Conservation (phyloP, 106 monocot species). For the Dendrobium chrysotoxum region DNA sequence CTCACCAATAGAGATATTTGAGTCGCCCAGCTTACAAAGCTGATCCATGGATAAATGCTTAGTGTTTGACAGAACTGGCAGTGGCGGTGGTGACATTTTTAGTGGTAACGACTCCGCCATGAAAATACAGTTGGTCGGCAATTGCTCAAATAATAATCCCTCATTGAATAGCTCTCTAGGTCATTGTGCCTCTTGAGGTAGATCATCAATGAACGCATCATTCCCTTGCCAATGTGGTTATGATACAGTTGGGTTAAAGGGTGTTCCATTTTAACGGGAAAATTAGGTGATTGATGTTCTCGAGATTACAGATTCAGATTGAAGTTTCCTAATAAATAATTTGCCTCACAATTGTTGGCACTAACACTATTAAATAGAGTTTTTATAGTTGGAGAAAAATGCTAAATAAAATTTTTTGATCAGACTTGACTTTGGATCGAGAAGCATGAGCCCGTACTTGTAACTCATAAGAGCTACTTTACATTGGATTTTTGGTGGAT, state of each 20-base stretch:
- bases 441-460: neutral
- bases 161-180: no score
- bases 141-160: no score
- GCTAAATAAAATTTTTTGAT: neutral
- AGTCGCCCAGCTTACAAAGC: no score
- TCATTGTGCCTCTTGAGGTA: no score
- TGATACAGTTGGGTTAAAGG: slow-evolving; percentile 58
- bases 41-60: no score
- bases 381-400: neutral
- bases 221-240: neutral
- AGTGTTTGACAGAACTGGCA: no score
- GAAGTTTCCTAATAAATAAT: slow-evolving; percentile 10
- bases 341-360: neutral
- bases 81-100: no score
- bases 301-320: neutral
- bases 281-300: neutral
- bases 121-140: no score
- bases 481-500: slow-evolving; percentile 31
- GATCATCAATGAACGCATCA: no score
- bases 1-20: no score
- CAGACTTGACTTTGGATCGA: neutral
- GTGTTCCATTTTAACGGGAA: slow-evolving; percentile 38
- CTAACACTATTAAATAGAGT: neutral
- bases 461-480: neutral
- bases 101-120: no score